Evolutionary conservation across 2,329 filamentous ascomycete species (phyloP).

Genomic region (Alternaria sp.): DNA sequence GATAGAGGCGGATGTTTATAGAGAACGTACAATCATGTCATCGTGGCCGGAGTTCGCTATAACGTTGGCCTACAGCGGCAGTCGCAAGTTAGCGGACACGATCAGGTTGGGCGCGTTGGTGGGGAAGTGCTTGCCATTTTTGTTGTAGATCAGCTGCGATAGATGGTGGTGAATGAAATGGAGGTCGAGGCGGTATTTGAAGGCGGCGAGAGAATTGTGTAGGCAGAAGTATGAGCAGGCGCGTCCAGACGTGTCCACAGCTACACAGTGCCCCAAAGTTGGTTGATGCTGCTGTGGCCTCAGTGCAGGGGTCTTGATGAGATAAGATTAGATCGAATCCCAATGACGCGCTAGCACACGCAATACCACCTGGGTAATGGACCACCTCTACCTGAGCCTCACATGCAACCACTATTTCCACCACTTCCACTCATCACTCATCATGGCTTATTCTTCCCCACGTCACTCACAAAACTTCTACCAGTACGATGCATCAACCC

Average conservation of each 20-base stretch:
- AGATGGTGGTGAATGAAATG: background rate
- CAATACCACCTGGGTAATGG: background rate
- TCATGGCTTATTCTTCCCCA: conserved; percentile 49
- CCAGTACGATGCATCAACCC: conserved; percentile 53
- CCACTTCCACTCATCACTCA: background rate
- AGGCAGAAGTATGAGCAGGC: conserved; percentile 15
- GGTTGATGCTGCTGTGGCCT: conserved; percentile 38
- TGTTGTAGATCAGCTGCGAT: conserved; percentile 11
- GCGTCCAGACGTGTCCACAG: conserved; percentile 25
- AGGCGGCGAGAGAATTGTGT: conserved; percentile 9
- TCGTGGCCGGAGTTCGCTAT: conserved; percentile 90
- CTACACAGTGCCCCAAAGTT: conserved; percentile 27
- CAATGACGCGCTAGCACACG: conserved; percentile 5
- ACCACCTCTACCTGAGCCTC: too few relatives aligned
- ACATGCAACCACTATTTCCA: conserved; percentile 5
- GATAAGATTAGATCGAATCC: conserved; percentile 40
- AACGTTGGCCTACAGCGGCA: conserved; percentile 68
- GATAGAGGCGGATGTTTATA: background rate
- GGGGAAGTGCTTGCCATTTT: conserved; percentile 35
- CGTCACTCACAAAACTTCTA: conserved; percentile 47
- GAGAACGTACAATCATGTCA: conserved; percentile 94
- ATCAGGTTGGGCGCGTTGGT: conserved; percentile 24
- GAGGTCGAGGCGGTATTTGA: background rate
- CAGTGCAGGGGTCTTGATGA: conserved; percentile 40
- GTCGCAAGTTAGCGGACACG: conserved; percentile 36